These are phyloP conservation scores for Lasiosphaeria miniovina DNA, from an alignment of 495 filamentous ascomycete genomes.

Conservation along the genomic window DNA sequence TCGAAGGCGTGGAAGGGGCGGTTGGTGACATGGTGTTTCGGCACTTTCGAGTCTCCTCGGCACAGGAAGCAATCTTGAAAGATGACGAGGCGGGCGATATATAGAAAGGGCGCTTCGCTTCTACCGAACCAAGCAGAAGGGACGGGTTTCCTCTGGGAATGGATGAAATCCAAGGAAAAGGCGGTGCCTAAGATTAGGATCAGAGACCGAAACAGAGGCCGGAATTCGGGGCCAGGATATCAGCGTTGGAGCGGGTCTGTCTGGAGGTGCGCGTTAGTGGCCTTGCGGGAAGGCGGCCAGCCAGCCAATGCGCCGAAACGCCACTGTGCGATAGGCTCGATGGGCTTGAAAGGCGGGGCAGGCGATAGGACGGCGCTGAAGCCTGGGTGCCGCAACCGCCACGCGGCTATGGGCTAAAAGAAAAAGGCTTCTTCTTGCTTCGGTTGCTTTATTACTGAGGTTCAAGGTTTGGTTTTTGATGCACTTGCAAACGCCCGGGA, in stretches of 20 bases:
- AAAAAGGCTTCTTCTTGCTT: too few species aligned
- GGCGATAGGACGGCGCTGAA: constrained; percentile 1
- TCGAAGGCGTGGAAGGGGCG: constrained; percentile 3
- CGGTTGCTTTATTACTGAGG: too few species aligned
- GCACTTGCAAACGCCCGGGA: too few species aligned
- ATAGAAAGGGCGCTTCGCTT: neutral
- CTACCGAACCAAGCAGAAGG: neutral
- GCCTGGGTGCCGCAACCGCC: too few species aligned
- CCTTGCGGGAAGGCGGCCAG: neutral
- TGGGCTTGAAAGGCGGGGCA: neutral
- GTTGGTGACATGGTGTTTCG: neutral
- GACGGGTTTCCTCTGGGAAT: neutral
- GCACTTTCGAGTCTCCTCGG: neutral
- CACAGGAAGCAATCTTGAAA: neutral
- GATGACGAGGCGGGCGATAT: neutral
- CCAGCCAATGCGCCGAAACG: constrained; percentile 6
- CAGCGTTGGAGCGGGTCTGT: neutral
- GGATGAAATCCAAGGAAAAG: neutral
- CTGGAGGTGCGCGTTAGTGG: neutral
- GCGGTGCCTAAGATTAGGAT: neutral
- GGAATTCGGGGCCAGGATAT: constrained; percentile 2
- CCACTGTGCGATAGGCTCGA: constrained; percentile 8
- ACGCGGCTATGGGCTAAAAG: too few species aligned
- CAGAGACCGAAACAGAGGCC: constrained; percentile 1
- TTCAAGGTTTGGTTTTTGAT: too few species aligned